A percentile compares a stretch with the other conserved stretches of the same genome.
Conservation (phyloP, 2,329 filamentous ascomycete genomes). For the Coccinonectria pachysandricola region DNA sequence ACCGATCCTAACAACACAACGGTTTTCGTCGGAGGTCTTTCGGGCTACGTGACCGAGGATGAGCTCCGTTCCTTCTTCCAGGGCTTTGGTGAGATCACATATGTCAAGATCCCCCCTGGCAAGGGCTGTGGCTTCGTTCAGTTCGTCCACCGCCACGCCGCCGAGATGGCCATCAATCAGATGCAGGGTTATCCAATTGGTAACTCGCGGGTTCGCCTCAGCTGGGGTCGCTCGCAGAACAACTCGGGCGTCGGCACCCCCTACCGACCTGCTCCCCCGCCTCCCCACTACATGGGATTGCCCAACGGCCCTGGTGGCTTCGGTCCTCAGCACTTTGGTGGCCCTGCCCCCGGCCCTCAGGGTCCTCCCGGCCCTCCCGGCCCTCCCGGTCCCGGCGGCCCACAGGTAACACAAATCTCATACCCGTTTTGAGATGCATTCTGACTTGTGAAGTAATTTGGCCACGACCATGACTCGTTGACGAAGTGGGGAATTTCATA, state of each 20-base stretch:
- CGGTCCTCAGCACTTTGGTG: constrained; percentile 38
- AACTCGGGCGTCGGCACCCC: constrained; percentile 97
- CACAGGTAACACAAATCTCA: constrained; percentile 24
- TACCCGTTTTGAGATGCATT: too few relatives aligned
- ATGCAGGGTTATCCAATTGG: constrained; percentile 99
- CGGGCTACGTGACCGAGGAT: constrained; percentile 96
- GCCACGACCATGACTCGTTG: constrained; percentile 19
- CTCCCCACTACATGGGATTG: constrained; percentile 45
- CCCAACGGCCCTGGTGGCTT: constrained; percentile 34
- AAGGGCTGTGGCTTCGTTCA: constrained; percentile 99
- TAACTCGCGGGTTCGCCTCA: constrained; percentile 93
- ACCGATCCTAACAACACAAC: constrained; percentile 99
- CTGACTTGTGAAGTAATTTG: constrained; percentile 19
- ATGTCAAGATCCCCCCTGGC: constrained; percentile 98
- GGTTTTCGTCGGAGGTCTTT: constrained; percentile 93
- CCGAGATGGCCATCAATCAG: constrained; percentile 99
- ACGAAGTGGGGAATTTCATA: constrained; percentile 16
- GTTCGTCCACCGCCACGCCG: constrained; percentile 96
- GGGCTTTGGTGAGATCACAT: constrained; percentile 97
- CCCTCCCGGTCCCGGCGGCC: constrained; percentile 26
- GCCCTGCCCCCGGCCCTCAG: constrained; percentile 32
- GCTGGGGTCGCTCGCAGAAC: constrained; percentile 97
- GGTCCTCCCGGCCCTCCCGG: constrained; percentile 30
- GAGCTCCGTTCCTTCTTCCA: constrained; percentile 99
- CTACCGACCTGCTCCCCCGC: constrained; percentile 79